Evolutionary conservation across 495 filamentous ascomycete species (phyloP), one percentile per base, ranked within the genome.

Genomic region (Penicillium samsonianum): DNA sequence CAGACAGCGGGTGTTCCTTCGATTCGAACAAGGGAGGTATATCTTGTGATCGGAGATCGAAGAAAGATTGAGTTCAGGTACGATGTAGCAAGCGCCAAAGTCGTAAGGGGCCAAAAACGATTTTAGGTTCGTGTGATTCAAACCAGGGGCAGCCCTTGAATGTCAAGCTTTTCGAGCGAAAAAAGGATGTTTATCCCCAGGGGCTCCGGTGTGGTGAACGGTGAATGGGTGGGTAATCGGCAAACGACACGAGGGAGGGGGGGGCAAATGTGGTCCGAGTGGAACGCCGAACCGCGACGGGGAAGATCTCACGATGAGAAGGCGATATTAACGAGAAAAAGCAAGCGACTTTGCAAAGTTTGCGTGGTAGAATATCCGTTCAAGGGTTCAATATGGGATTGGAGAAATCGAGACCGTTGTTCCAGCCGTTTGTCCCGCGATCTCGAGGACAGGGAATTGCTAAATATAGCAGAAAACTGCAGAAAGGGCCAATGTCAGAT

Each of bases 401-500:
- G 55, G 53, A 20, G 42, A 43, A 56, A 46, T 50, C 55, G 51
- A 52, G 52, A 46, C 53, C 48, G 61, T 65, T 63, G 59, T 67
- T 67, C 70, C 65, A 65, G 59, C 43, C 59, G 60, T 54, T 59
- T 28, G 66, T 64, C 61, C 60, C 58, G 67, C 62, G 64, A 65
- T 63, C 60, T 60, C 58, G 63, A 73, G 60, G 62, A 57, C 28
- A 65, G 53, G 53, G 16, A 47, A 64, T 65, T 74, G 63, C 73
- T 75, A 75, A 75, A 69, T 72, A 70, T 75, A 75, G 72, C 69
- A 69, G 67, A 67, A 67, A 67, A 40, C 67, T 67, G 66, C 61
- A 65, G 63, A 62, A 58, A 66, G 58, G 57, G 51, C 58, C 59
- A 70, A 57, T 62, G 68, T 67, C 64, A 68, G 65, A 63, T 63